phyloP scores from a whole-genome alignment of 1,139 yeast genomes.

The Nadsonia starkeyi-henricii region DNA sequence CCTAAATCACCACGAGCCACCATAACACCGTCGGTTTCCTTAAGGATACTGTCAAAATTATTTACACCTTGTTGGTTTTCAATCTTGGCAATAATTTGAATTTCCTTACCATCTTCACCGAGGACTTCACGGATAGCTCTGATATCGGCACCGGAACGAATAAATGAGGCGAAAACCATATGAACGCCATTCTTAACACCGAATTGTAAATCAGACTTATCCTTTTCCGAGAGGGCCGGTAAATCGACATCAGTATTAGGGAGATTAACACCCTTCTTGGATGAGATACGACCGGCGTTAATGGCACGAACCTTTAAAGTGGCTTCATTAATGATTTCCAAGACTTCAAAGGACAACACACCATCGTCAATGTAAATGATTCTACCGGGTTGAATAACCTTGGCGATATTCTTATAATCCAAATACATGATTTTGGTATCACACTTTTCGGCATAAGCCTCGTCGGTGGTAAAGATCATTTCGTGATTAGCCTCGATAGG shows the following conservation, averaged over 20 bases:
- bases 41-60: slow-evolving; percentile 92
- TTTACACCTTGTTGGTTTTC: slow-evolving; percentile 99
- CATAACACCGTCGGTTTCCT: slow-evolving; percentile 98
- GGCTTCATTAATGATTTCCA: slow-evolving; percentile 61
- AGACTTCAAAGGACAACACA: slow-evolving; percentile 86
- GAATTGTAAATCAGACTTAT: slow-evolving; percentile 74
- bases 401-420: slow-evolving; percentile 93
- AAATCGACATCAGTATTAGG: slow-evolving; percentile 98
- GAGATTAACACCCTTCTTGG: slow-evolving; percentile 97
- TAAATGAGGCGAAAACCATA: slow-evolving; percentile 96
- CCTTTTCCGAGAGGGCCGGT: slow-evolving; percentile 96
- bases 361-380: slow-evolving; percentile 95
- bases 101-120: slow-evolving; percentile 93
- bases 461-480: slow-evolving; percentile 89
- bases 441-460: slow-evolving; percentile 52
- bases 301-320: slow-evolving; percentile 79
- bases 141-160: slow-evolving; percentile 88
- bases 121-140: slow-evolving; percentile 80
- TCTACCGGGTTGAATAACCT: slow-evolving; percentile 76
- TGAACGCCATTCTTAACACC: slow-evolving; percentile 97
- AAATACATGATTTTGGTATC: slow-evolving; percentile 74
- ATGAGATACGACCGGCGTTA: slow-evolving; percentile 88
- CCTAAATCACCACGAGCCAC: slow-evolving; percentile 99
- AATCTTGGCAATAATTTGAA: slow-evolving; percentile 92
- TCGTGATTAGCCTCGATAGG: slow-evolving; percentile 77